Evolutionary conservation across 768 basidiomycete species (phyloP).

Genomic region (Rossbeevera mucosa): DNA sequence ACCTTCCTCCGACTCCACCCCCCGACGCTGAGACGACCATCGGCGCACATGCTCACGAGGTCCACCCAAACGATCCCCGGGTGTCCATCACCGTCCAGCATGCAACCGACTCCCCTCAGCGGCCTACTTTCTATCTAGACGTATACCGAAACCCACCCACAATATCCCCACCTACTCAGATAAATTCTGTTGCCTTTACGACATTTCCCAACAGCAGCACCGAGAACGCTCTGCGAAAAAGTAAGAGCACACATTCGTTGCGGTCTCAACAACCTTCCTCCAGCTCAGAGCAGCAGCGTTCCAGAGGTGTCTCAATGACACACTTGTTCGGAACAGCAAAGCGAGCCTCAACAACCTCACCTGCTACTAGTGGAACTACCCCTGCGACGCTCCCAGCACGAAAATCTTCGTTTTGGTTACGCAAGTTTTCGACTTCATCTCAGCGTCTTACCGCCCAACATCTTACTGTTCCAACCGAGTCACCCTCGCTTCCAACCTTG

Average conservation of each 20-base stretch:
- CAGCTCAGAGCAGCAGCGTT: slow-evolving; percentile 29
- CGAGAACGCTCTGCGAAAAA: slow-evolving; percentile 38
- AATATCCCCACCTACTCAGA: slow-evolving; percentile 39
- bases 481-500: slow-evolving; percentile 36
- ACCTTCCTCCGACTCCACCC: slow-evolving; percentile 45
- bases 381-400: slow-evolving; percentile 44
- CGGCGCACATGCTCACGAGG: background rate
- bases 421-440: slow-evolving; percentile 41
- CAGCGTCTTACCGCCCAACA: slow-evolving; percentile 12
- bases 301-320: slow-evolving; percentile 57
- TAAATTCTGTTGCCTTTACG: slow-evolving; percentile 47
- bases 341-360: slow-evolving; percentile 35
- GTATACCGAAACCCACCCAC: slow-evolving; percentile 50
- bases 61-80: slow-evolving; percentile 7
- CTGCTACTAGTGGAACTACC: slow-evolving; percentile 20
- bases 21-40: background rate
- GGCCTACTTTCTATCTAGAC: slow-evolving; percentile 55
- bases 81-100: slow-evolving; percentile 20
- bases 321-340: slow-evolving; percentile 40
- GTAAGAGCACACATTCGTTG: slow-evolving; percentile 46
- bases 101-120: slow-evolving; percentile 35
- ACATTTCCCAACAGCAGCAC: slow-evolving; percentile 13
- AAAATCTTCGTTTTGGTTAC: slow-evolving; percentile 65
- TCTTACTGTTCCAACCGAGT: slow-evolving; percentile 28
- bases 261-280: slow-evolving; percentile 11